Conservation (phyloP, 2,329 filamentous ascomycete genomes). For the Trichoderma sp. region DNA sequence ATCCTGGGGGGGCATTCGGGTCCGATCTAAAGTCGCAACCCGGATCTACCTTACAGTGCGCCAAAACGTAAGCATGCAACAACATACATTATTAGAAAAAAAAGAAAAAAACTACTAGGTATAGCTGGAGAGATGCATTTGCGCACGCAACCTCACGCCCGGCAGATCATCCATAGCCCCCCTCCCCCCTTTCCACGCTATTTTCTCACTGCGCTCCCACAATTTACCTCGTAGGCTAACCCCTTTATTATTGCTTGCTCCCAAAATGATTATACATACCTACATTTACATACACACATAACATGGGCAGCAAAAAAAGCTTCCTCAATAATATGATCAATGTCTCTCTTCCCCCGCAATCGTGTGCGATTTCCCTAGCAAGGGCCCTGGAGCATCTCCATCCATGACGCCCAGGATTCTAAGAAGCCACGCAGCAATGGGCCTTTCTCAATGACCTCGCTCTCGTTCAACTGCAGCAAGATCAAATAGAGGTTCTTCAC, state of each 20-base stretch:
- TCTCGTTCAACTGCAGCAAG: neutral
- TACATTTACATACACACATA: neutral
- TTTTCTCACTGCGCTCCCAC: neutral
- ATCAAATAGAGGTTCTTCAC: neutral
- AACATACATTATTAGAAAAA: neutral
- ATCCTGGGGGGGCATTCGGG: neutral
- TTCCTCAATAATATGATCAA: neutral
- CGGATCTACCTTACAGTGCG: neutral
- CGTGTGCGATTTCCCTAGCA: neutral
- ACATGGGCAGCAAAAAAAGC: neutral
- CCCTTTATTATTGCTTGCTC: neutral
- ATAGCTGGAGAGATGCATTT: neutral
- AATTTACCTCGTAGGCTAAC: neutral
- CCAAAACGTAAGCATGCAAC: neutral
- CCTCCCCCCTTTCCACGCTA: constrained; percentile 1
- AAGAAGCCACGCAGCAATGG: neutral
- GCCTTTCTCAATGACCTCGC: neutral
- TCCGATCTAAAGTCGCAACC: neutral
- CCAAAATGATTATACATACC: neutral
- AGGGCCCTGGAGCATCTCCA: neutral
- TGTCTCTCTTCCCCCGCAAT: neutral
- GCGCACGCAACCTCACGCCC: neutral
- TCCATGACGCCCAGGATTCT: neutral
- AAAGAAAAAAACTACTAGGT: neutral
- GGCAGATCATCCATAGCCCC: neutral